Evolutionary conservation across 2,329 filamentous ascomycete genomes (phyloP), one percentile per base, ranked within the genome.

Genomic region (Penicillium hesseltinei): DNA sequence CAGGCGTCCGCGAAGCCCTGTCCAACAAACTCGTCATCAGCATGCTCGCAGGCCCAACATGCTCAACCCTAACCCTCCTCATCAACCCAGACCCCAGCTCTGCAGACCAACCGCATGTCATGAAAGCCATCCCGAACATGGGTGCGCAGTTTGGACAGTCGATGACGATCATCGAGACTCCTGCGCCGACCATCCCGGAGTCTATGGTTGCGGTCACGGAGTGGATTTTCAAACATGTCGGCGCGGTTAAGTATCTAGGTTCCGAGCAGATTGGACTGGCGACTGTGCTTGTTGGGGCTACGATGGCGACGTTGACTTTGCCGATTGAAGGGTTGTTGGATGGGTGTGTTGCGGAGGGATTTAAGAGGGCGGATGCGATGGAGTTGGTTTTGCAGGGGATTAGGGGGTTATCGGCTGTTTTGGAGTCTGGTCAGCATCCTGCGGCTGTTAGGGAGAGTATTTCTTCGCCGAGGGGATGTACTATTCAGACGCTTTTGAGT

Each of bases 361-460:
- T 88, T 17, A 83, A 82, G 6, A 70, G 84, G 33, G 80, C 80
- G 0, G 84, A 87, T 64, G 84, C 84, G 3, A 81, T 86, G 68
- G 67, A 82, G 44, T 85, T 88, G 83, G 81, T 83, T 58, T 81
- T 84, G 7, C 83, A 86, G 73, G 82, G 81, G 1, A 80, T 87
- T 75, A 73, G 78, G 54, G 85, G 85, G 5, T 82, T 84, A 0
- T 80, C 83, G 10, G 82, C 78, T 0, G 70, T 88, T 69, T 77
- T 88, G 40, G 74, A 83, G 51, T 77, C 77, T 52, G 83, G 83
- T 3, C 82, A 84, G 67, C 85, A 87, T 71, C 85, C 85, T 1
- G 84, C 84, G 6, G 72, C 85, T 44, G 68, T 87, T 49, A 77
- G 82, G 60, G 85, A 87, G 64, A 86, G 84, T 72, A 83, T 87